These are phyloP conservation scores for Penicillium griseofulvum DNA, from an alignment of 2,329 filamentous ascomycete species.

Conservation along the genomic window DNA sequence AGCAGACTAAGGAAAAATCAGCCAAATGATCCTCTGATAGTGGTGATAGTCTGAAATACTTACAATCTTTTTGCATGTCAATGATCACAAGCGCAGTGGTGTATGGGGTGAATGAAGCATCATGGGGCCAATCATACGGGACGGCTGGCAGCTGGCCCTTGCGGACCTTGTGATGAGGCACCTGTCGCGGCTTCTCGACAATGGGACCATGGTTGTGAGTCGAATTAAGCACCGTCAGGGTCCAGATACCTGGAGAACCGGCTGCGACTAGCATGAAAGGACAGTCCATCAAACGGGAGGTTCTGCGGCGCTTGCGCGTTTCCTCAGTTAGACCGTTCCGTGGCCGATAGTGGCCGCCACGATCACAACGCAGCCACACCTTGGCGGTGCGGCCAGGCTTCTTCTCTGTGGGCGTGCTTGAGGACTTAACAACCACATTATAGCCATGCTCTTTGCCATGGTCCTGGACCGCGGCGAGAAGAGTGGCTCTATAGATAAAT, in stretches of 20 bases:
- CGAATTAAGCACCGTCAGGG: slow-evolving; percentile 42
- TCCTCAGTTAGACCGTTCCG: slow-evolving; percentile 47
- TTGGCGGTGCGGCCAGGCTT: slow-evolving; percentile 46
- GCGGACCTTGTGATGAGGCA: slow-evolving; percentile 43
- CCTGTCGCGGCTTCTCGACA: slow-evolving; percentile 41
- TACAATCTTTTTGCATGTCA: slow-evolving; percentile 52
- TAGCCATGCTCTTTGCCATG: slow-evolving; percentile 46
- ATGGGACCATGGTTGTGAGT: slow-evolving; percentile 46
- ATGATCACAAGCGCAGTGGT: slow-evolving; percentile 49
- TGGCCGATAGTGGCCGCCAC: slow-evolving; percentile 45
- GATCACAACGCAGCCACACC: slow-evolving; percentile 46
- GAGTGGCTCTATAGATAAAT: slow-evolving; percentile 28
- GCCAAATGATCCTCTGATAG: neutral
- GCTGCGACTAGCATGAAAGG: slow-evolving; percentile 46
- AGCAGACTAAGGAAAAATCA: slow-evolving; percentile 37
- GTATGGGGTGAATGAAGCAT: slow-evolving; percentile 44
- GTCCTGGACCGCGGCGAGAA: slow-evolving; percentile 42
- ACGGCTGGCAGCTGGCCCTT: slow-evolving; percentile 44
- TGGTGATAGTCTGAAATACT: slow-evolving; percentile 13
- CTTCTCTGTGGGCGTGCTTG: slow-evolving; percentile 46
- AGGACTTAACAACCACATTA: slow-evolving; percentile 48
- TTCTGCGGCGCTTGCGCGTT: slow-evolving; percentile 44
- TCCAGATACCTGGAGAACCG: slow-evolving; percentile 46
- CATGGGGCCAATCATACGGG: slow-evolving; percentile 49
- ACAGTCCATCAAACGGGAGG: slow-evolving; percentile 46